Evolutionary conservation across 352 stramenopile genomes (phyloP).

Genomic region (Pythium folliculosum): DNA sequence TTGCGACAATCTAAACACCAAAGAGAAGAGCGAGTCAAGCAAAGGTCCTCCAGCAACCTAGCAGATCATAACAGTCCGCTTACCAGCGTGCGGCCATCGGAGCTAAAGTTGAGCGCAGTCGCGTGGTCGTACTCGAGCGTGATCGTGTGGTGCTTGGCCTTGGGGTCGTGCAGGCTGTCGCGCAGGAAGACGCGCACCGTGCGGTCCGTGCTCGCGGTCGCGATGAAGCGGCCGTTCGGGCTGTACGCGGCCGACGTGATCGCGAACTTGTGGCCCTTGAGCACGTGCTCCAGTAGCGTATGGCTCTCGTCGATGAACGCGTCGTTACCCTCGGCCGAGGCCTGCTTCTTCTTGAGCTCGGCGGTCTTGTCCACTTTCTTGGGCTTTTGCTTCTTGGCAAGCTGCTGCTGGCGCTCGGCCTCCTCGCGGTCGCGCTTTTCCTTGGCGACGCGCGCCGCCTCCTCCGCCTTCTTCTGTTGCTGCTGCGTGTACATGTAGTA

Average conservation of each 20-base stretch:
- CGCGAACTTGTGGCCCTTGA: constrained; percentile 75
- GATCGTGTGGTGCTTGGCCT: constrained; percentile 60
- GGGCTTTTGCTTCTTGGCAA: constrained; percentile 59
- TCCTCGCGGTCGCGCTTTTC: constrained; percentile 48
- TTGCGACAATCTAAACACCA: constrained; percentile 49
- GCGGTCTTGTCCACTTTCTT: constrained; percentile 79
- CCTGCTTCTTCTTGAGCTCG: constrained; percentile 67
- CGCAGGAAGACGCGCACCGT: constrained; percentile 72
- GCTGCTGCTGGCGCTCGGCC: constrained; percentile 43
- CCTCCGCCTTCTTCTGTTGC: constrained; percentile 40
- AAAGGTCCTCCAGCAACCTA: not conserved
- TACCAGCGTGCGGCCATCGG: constrained; percentile 69
- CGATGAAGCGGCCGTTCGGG: constrained; percentile 78
- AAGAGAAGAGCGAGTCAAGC: not conserved
- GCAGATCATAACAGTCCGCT: not conserved
- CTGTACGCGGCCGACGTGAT: constrained; percentile 70
- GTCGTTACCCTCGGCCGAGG: constrained; percentile 16
- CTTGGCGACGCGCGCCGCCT: constrained; percentile 41
- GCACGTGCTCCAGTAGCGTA: constrained; percentile 38
- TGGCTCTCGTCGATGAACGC: constrained; percentile 39
- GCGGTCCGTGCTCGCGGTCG: constrained; percentile 72
- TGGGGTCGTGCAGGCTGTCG: constrained; percentile 64
- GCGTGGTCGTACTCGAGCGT: constrained; percentile 81
- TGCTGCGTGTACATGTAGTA: constrained; percentile 67
- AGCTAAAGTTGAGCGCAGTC: constrained; percentile 75